These are phyloP conservation scores for Solanum pimpinellifolium DNA, from an alignment of 257 asterid species.

Conservation along the genomic window DNA sequence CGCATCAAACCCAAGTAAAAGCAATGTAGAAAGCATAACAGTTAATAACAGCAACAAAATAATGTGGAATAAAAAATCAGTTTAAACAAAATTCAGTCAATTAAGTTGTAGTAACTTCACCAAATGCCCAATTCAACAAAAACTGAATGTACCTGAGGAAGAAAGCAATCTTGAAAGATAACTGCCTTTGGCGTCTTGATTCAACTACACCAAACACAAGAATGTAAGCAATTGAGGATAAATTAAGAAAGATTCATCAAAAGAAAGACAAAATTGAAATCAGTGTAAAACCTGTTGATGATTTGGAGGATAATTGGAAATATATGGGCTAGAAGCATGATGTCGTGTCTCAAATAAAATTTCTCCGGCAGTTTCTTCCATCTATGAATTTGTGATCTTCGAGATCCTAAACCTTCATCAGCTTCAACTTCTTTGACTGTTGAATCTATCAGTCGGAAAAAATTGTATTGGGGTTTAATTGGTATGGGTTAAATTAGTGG, in stretches of 20 bases:
- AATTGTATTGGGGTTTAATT: not conserved
- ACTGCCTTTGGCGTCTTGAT: slow-evolving; percentile 37
- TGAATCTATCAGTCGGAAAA: not conserved
- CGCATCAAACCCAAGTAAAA: not conserved
- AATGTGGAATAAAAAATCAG: no score
- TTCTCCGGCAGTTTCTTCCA: slow-evolving; percentile 39
- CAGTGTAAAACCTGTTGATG: slow-evolving; percentile 32
- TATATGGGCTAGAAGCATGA: slow-evolving; percentile 68
- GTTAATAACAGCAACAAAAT: no score
- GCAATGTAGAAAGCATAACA: no score
- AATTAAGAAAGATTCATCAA: not conserved
- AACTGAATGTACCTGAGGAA: slow-evolving; percentile 49
- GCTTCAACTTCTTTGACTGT: not conserved
- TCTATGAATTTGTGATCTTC: not conserved
- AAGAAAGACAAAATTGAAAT: not conserved
- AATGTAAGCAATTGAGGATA: slow-evolving; percentile 3
- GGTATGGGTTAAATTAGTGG: not conserved
- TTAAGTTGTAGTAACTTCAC: not conserved
- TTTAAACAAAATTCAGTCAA: not conserved
- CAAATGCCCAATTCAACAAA: not conserved
- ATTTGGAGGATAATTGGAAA: slow-evolving; percentile 70
- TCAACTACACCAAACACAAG: slow-evolving; percentile 29
- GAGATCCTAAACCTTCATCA: slow-evolving; percentile 24
- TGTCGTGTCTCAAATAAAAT: slow-evolving; percentile 58
- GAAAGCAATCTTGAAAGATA: slow-evolving; percentile 48